A percentile compares a stretch with the other conserved stretches of the same genome.
Evolutionary conservation across 306 rosid species (phyloP).

Genomic region (Citrullus colocynthis): DNA sequence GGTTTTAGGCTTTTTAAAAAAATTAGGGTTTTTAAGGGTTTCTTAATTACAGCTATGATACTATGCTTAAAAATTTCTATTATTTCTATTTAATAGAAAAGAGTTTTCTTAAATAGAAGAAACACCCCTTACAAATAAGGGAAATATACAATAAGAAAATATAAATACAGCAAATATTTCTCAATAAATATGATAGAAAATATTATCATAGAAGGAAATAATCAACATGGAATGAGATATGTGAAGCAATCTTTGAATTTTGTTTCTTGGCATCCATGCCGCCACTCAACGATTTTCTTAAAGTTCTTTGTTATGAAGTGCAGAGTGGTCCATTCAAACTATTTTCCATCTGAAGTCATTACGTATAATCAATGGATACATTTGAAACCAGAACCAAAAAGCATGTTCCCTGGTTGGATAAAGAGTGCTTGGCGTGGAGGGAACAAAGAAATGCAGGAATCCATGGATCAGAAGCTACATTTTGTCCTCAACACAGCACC

Average conservation of each 20-base stretch:
- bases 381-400: constrained; percentile 57
- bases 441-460: constrained; percentile 62
- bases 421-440: constrained; percentile 50
- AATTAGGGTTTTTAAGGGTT: no score
- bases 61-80: no score
- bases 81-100: no score
- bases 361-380: constrained; percentile 53
- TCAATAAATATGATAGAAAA: no score
- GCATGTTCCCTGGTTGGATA: constrained; percentile 53
- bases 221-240: background rate
- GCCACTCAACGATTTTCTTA: background rate
- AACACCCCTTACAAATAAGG: no score
- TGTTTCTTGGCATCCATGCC: no score
- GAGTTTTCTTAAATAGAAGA: no score
- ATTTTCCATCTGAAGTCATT: constrained; percentile 69
- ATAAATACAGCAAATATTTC: no score
- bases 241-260: background rate
- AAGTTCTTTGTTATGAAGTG: background rate
- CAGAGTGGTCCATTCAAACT: constrained; percentile 40
- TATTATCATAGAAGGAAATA: no score
- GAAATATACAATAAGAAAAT: no score
- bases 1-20: no score
- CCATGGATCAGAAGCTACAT: constrained; percentile 50
- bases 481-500: constrained; percentile 71
- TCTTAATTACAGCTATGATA: no score